Evolutionary conservation across 352 stramenopile species (phyloP), one percentile per base, ranked within the genome.

Genomic region (Phytophthora quininea): DNA sequence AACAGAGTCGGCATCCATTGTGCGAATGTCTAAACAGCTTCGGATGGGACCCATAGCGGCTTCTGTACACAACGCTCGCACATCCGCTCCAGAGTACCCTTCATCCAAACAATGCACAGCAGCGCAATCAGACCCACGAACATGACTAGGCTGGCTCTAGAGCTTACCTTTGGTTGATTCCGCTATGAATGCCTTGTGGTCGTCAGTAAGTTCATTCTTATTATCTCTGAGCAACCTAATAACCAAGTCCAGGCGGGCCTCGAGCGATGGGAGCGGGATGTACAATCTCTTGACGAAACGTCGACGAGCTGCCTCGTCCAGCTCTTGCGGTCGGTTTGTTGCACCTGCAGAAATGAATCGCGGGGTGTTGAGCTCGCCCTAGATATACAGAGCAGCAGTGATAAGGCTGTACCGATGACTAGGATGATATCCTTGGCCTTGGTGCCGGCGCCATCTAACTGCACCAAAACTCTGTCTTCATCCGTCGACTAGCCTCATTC

Each of bases 401-500:
- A 24, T 14, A 11, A 46, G 32, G 57, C 55, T 73, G 12, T 76
- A 93, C 88, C 88, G 51, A 96, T 84, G 58, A 96, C 88, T 2
- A 96, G 81, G 12, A 99, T 95, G 14, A 97, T 86, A 31, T 97
- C 96, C 62, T 94, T 91, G 12, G 89, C 82, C 62, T 90, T 92
- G 10, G 94, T 98, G 27, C 96, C 92, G 14, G 92, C 92, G 59
- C 96, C 97, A 77, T 99, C 97, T 24, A 99, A 81, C 76, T 99
- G 96, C 1, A 99, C 96, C 3, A 99, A 77, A 99, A 99, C 74
- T 99, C 98, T 0, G 97, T 99, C 75, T 99, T 99, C 70, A 99
- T 98, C 24, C 97, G 79, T 30, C 97, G 74, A 77, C 91, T 98
- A 2, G 96, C 97, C 82, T 99, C 97, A 67, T 99, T 99, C 66